phyloP scores from a whole-genome alignment of 192 early-diverging fungal genomes.

The Fimicolochytrium jonesii region DNA sequence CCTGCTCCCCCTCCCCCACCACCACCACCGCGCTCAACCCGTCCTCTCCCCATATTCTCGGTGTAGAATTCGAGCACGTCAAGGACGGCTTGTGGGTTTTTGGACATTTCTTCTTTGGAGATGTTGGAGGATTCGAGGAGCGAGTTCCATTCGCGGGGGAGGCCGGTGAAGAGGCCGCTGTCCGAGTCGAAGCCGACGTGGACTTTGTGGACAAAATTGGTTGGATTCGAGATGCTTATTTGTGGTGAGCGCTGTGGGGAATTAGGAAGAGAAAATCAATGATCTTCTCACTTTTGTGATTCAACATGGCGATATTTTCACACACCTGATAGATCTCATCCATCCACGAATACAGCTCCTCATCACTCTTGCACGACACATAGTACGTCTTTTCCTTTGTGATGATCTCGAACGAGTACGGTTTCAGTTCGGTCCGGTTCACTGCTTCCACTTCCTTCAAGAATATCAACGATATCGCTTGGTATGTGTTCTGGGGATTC shows the following conservation, averaged over 20 bases:
- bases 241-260: constrained; percentile 70
- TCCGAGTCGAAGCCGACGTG: constrained; percentile 59
- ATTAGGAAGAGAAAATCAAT: too few species aligned
- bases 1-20: too few species aligned
- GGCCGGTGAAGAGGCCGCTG: constrained; percentile 60
- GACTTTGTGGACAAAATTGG: constrained; percentile 83
- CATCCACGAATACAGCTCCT: constrained; percentile 98
- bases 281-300: too few species aligned
- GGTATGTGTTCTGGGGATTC: constrained; percentile 75
- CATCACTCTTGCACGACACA: constrained; percentile 89
- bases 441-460: constrained; percentile 90
- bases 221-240: constrained; percentile 74
- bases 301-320: background rate
- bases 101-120: constrained; percentile 95
- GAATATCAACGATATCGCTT: constrained; percentile 84
- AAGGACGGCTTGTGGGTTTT: constrained; percentile 96
- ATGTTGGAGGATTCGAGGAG: constrained; percentile 91
- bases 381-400: constrained; percentile 93
- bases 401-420: constrained; percentile 90
- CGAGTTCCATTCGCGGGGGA: constrained; percentile 94
- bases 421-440: constrained; percentile 81
- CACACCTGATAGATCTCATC: constrained; percentile 90
- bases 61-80: constrained; percentile 99
- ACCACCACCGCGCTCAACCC: too few species aligned
- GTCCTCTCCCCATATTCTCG: constrained; percentile 50